Conservation (phyloP, 164 flowering plant genomes). For the Vitis vinifera region ASM3070453v1 NC_081818.1:3592501-3593000, state of each 20-base stretch:
- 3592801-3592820: not conserved
- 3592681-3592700: conserved; percentile 22
- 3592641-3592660: conserved; percentile 26
- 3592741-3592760: conserved; percentile 42
- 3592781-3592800: not conserved
- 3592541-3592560: too few relatives aligned
- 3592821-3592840: not conserved
- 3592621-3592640: not conserved
- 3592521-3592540: too few relatives aligned
- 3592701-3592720: conserved; percentile 28
- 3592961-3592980: conserved; percentile 56
- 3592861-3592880: not conserved
- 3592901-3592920: conserved; percentile 30
- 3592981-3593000: conserved; percentile 64
- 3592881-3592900: not conserved
- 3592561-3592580: not conserved
- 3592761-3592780: not conserved
- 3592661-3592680: conserved; percentile 17
- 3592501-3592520: too few relatives aligned
- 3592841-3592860: not conserved
- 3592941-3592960: conserved; percentile 32
- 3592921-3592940: conserved; percentile 20
- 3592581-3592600: not conserved
- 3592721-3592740: conserved; percentile 24
- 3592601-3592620: not conserved